Percentiles rank a stretch among this genome's conserved stretches.
These are phyloP conservation scores for Sugiyamaella marilandica DNA, from an alignment of 805 yeast genomes.

Conservation along the genomic window DNA sequence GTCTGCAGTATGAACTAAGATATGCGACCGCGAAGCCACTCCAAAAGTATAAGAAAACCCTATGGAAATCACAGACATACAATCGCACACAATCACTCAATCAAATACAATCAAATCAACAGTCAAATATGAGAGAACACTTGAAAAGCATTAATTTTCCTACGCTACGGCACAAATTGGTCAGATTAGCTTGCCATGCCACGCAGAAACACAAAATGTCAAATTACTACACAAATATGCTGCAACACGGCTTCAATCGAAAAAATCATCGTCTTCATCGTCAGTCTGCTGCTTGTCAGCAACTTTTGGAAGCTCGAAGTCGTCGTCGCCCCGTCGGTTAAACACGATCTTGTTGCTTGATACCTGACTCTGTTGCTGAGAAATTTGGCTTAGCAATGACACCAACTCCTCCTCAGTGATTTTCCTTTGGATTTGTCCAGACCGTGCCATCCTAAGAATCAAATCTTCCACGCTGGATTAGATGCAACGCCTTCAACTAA, in stretches of 20 bases:
- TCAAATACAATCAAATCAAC: no score
- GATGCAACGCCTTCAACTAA: neutral
- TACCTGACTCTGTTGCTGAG: slow-evolving; percentile 60
- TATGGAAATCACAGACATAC: no score
- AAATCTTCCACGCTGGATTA: slow-evolving; percentile 64
- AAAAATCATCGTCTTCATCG: slow-evolving; percentile 37
- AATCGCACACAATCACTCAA: no score
- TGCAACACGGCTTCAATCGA: slow-evolving; percentile 35
- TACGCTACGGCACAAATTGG: no score
- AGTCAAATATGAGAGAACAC: no score
- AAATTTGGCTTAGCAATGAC: slow-evolving; percentile 73
- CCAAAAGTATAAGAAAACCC: no score
- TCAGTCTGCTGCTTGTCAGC: slow-evolving; percentile 14
- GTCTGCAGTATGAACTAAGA: no score
- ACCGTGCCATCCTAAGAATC: slow-evolving; percentile 61
- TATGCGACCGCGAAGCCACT: no score
- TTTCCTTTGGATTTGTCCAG: slow-evolving; percentile 72
- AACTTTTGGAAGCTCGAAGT: slow-evolving; percentile 32
- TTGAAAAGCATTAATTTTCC: no score
- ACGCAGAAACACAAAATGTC: no score
- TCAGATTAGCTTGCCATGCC: no score
- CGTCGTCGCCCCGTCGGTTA: slow-evolving; percentile 35
- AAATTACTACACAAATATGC: no score
- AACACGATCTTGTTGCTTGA: slow-evolving; percentile 63
- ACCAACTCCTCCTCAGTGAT: slow-evolving; percentile 80